Conservation (phyloP, 495 filamentous ascomycete species). For the Aspergillus carlsbadensis region DNA sequence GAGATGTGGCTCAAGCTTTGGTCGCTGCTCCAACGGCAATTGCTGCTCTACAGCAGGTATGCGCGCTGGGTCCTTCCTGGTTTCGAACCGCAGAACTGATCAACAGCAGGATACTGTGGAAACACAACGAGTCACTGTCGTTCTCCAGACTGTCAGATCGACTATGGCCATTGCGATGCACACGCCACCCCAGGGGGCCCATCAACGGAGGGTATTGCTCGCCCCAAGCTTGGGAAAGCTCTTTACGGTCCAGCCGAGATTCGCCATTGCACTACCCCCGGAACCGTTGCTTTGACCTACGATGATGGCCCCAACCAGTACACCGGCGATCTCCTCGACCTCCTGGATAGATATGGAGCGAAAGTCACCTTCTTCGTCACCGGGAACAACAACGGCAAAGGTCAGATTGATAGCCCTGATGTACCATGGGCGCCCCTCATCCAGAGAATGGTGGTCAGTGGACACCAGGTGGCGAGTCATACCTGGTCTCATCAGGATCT, state of each 20-base stretch:
- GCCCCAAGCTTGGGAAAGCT: slow-evolving; percentile 56
- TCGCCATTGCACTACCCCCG: slow-evolving; percentile 61
- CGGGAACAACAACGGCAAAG: slow-evolving; percentile 72
- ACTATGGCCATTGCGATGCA: slow-evolving; percentile 69
- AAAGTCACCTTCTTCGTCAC: slow-evolving; percentile 82
- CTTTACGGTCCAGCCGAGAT: slow-evolving; percentile 63
- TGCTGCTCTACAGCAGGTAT: slow-evolving; percentile 66
- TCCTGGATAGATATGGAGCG: slow-evolving; percentile 62
- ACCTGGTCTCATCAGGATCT: slow-evolving; percentile 83
- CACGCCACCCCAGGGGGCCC: slow-evolving; percentile 61
- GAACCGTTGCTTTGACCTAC: slow-evolving; percentile 72
- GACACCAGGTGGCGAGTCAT: slow-evolving; percentile 84
- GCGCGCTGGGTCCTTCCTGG: slow-evolving; percentile 22
- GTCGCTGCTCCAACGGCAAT: slow-evolving; percentile 52
- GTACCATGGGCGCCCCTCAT: slow-evolving; percentile 62
- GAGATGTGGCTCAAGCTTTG: slow-evolving; percentile 42
- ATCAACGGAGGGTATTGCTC: slow-evolving; percentile 57
- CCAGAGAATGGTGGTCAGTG: slow-evolving; percentile 62
- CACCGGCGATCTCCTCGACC: slow-evolving; percentile 66
- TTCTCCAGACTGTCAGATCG: slow-evolving; percentile 68
- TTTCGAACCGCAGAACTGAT: slow-evolving; percentile 12
- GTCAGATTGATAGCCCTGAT: slow-evolving; percentile 60
- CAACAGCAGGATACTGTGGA: slow-evolving; percentile 55
- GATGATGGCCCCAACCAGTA: slow-evolving; percentile 76
- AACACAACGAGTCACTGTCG: slow-evolving; percentile 58